Conservation (phyloP, 2,329 filamentous ascomycete species). For the Pezicula radicicola region DNA sequence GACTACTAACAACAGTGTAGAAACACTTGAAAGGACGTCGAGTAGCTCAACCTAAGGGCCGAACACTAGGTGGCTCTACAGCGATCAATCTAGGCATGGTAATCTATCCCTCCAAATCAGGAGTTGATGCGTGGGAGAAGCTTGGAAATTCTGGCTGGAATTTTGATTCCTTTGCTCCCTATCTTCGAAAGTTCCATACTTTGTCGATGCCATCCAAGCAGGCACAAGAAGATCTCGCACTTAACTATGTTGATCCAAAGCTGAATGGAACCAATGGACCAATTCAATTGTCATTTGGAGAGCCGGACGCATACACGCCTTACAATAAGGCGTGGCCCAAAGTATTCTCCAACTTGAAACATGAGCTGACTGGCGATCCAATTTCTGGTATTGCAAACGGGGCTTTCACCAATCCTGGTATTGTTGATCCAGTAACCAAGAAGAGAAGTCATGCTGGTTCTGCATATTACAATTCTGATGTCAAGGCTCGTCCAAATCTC, state of each 20-base stretch:
- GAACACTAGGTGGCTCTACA: slow-evolving; percentile 30
- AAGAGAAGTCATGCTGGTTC: slow-evolving; percentile 16
- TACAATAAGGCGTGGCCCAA: slow-evolving; percentile 4
- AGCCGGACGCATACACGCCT: slow-evolving; percentile 3
- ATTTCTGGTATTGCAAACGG: slow-evolving; percentile 11
- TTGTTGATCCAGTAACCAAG: slow-evolving; percentile 14
- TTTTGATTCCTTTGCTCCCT: slow-evolving; percentile 33
- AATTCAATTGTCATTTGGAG: slow-evolving; percentile 11
- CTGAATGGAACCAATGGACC: slow-evolving; percentile 8
- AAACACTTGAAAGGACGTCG: slow-evolving; percentile 7
- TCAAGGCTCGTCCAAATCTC: slow-evolving; percentile 50
- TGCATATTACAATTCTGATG: slow-evolving; percentile 17
- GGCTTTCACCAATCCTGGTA: slow-evolving; percentile 26
- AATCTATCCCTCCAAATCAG: slow-evolving; percentile 15
- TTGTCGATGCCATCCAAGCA: slow-evolving; percentile 4
- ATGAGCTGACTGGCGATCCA: slow-evolving; percentile 2
- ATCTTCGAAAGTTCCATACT: slow-evolving; percentile 34
- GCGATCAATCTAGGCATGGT: slow-evolving; percentile 32
- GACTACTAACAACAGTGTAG: not conserved
- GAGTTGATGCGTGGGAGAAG: slow-evolving; percentile 35
- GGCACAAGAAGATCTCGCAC: slow-evolving; percentile 1
- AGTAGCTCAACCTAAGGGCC: slow-evolving; percentile 24
- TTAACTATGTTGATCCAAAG: slow-evolving; percentile 5
- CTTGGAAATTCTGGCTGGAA: slow-evolving; percentile 39
- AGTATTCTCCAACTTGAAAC: slow-evolving; percentile 2